Percentiles rank a stretch among this genome's conserved stretches.
Evolutionary conservation across 306 rosid genomes (phyloP).

Genomic region (Glycine tomentella): DNA sequence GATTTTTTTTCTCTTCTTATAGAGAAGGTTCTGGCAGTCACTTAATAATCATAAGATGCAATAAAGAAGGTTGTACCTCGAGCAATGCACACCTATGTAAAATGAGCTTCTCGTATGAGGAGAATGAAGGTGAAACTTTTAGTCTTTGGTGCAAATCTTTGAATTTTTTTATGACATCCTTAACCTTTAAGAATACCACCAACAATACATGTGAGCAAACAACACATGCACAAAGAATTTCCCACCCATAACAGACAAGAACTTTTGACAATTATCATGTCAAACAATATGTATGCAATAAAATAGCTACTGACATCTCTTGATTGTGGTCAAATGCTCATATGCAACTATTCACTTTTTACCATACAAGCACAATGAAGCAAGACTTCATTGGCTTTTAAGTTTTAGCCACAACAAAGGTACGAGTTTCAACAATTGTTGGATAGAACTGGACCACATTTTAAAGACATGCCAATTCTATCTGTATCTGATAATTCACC

Average conservation of each 20-base stretch:
- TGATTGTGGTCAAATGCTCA: conserved; percentile 23
- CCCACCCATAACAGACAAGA: not conserved
- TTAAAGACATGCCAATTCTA: conserved; percentile 31
- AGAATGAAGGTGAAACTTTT: conserved; percentile 69
- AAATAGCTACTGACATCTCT: conserved; percentile 8
- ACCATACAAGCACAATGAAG: not conserved
- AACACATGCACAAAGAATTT: not conserved
- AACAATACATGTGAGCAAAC: conserved; percentile 33
- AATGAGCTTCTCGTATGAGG: conserved; percentile 76
- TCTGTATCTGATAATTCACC: conserved; percentile 24
- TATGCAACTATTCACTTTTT: not conserved
- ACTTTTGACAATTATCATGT: conserved; percentile 12
- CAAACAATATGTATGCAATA: conserved; percentile 37
- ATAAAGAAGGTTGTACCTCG: conserved; percentile 61
- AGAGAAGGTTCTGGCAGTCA: conserved; percentile 32
- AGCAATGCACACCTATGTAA: conserved; percentile 62
- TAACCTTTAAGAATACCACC: conserved; percentile 74
- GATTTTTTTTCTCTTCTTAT: conserved; percentile 23
- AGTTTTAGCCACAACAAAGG: conserved; percentile 28
- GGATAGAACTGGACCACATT: conserved; percentile 9
- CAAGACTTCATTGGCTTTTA: not conserved
- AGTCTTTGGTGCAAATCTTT: conserved; percentile 64
- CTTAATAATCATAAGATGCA: conserved; percentile 28
- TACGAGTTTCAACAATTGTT: conserved; percentile 20
- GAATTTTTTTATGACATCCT: conserved; percentile 67